Evolutionary conservation across 306 rosid genomes (phyloP).

Genomic region (Carpinus fangiana): DNA sequence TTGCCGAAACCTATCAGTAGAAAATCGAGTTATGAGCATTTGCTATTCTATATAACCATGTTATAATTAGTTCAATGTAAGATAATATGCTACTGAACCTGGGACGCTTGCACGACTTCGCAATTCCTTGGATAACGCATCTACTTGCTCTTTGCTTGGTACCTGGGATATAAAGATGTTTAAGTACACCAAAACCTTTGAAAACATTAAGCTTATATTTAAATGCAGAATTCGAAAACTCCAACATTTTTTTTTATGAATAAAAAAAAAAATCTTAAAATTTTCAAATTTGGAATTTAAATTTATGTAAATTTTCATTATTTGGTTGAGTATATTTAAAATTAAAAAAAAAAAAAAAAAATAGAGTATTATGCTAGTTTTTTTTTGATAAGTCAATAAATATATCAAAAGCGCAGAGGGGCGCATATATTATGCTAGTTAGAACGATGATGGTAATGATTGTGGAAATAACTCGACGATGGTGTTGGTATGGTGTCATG

Average conservation of each 20-base stretch:
- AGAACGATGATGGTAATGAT: not conserved
- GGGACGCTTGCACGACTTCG: slow-evolving; percentile 78
- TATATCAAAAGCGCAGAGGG: too few species aligned
- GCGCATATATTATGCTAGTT: not conserved
- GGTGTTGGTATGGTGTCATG: not conserved
- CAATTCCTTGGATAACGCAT: slow-evolving; percentile 78
- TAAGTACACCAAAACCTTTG: not conserved
- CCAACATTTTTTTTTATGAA: too few species aligned
- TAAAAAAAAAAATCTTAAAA: not conserved
- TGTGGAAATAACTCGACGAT: not conserved
- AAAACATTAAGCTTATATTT: not conserved
- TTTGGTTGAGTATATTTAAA: not conserved
- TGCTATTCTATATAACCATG: not conserved
- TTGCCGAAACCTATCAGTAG: not conserved
- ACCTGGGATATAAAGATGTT: slow-evolving; percentile 46
- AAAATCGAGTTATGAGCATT: not conserved
- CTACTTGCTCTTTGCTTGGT: slow-evolving; percentile 91
- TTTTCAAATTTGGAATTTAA: not conserved
- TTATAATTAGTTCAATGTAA: slow-evolving; percentile 18
- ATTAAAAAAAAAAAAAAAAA: not conserved
- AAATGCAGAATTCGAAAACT: not conserved
- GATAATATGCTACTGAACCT: slow-evolving; percentile 50
- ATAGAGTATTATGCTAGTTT: not conserved
- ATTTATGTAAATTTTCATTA: not conserved
- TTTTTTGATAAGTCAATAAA: too few species aligned